Evolutionary conservation across 768 basidiomycete species (phyloP).

Genomic region (Tulasnella calospora): DNA sequence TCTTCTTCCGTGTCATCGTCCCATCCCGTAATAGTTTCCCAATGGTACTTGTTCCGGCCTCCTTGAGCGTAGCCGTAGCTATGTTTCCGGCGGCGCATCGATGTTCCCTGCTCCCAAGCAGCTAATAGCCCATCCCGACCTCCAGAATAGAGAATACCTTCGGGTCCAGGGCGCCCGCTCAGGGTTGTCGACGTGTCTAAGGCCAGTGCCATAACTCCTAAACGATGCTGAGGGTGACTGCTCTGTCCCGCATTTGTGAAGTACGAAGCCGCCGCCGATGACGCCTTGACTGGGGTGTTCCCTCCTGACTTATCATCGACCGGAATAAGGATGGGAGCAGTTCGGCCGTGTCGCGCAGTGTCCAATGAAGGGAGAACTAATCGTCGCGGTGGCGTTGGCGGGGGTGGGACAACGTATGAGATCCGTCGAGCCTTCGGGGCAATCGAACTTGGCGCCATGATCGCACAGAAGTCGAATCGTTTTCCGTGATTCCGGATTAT

Average conservation of each 20-base stretch:
- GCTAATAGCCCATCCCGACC: constrained; percentile 85
- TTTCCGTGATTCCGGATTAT: neutral
- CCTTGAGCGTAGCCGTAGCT: constrained; percentile 32
- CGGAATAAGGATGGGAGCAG: constrained; percentile 60
- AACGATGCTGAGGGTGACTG: constrained; percentile 70
- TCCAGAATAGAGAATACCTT: constrained; percentile 86
- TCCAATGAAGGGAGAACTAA: constrained; percentile 68
- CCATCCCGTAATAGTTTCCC: constrained; percentile 86
- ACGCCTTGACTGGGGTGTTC: neutral
- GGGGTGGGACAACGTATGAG: constrained; percentile 82
- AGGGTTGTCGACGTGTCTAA: constrained; percentile 79
- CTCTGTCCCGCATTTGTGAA: constrained; percentile 28
- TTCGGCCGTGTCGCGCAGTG: constrained; percentile 57
- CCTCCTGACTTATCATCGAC: constrained; percentile 27
- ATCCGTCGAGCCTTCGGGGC: constrained; percentile 47
- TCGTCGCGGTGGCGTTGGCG: constrained; percentile 54
- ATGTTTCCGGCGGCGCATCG: constrained; percentile 49
- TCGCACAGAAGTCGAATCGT: neutral
- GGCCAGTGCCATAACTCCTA: constrained; percentile 82
- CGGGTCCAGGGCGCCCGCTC: constrained; percentile 57
- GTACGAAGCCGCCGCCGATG: constrained; percentile 5
- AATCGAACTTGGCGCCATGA: neutral
- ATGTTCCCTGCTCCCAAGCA: constrained; percentile 76
- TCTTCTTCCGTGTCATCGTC: constrained; percentile 56
- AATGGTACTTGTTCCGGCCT: constrained; percentile 37